Percentiles rank a stretch among this genome's conserved stretches.
These are phyloP conservation scores for Aspergillus sp. DNA, from an alignment of 2,329 filamentous ascomycete species.

Conservation along the genomic window DNA sequence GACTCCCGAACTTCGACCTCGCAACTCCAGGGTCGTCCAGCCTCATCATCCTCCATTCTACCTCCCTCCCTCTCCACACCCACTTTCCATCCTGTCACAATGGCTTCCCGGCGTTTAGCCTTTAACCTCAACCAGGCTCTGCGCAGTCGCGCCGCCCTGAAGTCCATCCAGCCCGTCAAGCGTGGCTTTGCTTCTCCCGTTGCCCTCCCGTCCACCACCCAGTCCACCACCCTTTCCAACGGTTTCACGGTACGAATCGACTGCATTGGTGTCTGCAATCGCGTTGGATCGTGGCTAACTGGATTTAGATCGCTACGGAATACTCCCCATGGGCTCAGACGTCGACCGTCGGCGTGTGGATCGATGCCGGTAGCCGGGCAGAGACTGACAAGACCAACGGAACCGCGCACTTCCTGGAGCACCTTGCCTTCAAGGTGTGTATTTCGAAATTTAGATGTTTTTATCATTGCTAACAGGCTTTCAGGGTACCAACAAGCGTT, in stretches of 20 bases:
- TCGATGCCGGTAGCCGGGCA: slow-evolving; percentile 95
- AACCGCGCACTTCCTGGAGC: slow-evolving; percentile 98
- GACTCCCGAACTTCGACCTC: slow-evolving; percentile 46
- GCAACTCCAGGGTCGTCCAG: slow-evolving; percentile 27
- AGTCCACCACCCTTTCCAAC: slow-evolving; percentile 95
- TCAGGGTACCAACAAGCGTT: slow-evolving; percentile 85
- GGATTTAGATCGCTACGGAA: slow-evolving; percentile 84
- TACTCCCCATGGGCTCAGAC: slow-evolving; percentile 98
- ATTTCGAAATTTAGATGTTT: not conserved
- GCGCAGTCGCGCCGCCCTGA: slow-evolving; percentile 81
- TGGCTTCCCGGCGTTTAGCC: slow-evolving; percentile 97
- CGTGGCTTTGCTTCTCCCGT: slow-evolving; percentile 90
- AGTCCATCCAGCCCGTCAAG: slow-evolving; percentile 72
- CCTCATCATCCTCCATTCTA: slow-evolving; percentile 43
- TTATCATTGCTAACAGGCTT: slow-evolving; percentile 15
- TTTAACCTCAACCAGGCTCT: slow-evolving; percentile 89
- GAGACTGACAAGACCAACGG: slow-evolving; percentile 99
- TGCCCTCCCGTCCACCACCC: slow-evolving; percentile 70
- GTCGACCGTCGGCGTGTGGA: slow-evolving; percentile 97
- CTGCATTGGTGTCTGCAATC: slow-evolving; percentile 16
- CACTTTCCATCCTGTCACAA: slow-evolving; percentile 49
- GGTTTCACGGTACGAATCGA: slow-evolving; percentile 76
- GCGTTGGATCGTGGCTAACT: slow-evolving; percentile 30
- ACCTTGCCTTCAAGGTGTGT: slow-evolving; percentile 96
- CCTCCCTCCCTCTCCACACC: slow-evolving; percentile 48